A percentile compares a stretch with the other conserved stretches of the same genome.
phyloP scores from a whole-genome alignment of 148 eudicot genomes.

The Diospyros lotus region DNA sequence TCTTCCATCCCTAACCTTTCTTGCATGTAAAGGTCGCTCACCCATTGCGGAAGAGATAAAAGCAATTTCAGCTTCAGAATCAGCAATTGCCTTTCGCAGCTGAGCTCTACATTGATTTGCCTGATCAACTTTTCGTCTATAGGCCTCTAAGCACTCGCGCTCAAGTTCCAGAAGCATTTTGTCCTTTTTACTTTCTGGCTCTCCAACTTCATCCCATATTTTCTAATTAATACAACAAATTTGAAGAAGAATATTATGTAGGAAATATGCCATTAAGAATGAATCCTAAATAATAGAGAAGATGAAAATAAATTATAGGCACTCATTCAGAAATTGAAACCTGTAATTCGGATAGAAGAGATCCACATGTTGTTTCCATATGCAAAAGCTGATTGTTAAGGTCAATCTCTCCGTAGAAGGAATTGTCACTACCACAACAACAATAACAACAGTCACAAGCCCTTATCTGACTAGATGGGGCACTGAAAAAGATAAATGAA shows the following conservation, averaged over 20 bases:
- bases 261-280: neutral
- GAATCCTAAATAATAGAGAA: neutral
- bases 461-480: too few relatives aligned
- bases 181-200: slow-evolving; percentile 56
- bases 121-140: slow-evolving; percentile 72
- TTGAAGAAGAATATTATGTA: neutral
- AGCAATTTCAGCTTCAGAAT: slow-evolving; percentile 75
- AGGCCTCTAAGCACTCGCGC: slow-evolving; percentile 69
- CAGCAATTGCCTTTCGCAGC: slow-evolving; percentile 65
- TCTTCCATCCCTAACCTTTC: slow-evolving; percentile 42
- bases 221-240: slow-evolving; percentile 34
- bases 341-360: slow-evolving; percentile 66
- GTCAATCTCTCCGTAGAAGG: slow-evolving; percentile 23
- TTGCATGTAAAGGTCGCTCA: slow-evolving; percentile 39
- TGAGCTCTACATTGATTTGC: slow-evolving; percentile 58
- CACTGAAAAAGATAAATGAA: too few relatives aligned
- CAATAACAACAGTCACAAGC: neutral
- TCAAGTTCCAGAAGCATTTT: slow-evolving; percentile 69
- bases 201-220: slow-evolving; percentile 95
- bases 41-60: slow-evolving; percentile 56
- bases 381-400: slow-evolving; percentile 29
- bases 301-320: neutral
- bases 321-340: slow-evolving; percentile 24
- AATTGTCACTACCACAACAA: slow-evolving; percentile 8
- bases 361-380: slow-evolving; percentile 57